Percentiles rank a stretch among this genome's conserved stretches.
phyloP scores from a whole-genome alignment of 2,329 filamentous ascomycete genomes.

The Falciphora oryzae region DNA sequence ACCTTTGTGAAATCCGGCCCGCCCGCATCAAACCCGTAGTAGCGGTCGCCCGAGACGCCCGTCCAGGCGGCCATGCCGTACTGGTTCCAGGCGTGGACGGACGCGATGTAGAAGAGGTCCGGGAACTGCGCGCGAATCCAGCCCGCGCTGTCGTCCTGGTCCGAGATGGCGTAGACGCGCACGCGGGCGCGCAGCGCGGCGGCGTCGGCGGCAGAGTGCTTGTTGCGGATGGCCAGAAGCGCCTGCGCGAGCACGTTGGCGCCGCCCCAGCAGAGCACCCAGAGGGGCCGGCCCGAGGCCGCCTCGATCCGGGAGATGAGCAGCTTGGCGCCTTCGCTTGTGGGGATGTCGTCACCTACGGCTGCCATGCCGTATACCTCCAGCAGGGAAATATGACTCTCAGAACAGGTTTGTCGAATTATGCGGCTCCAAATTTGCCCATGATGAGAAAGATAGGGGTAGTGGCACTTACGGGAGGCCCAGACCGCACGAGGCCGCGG shows the following conservation, averaged over 20 bases:
- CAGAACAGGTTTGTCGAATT: too few relatives aligned
- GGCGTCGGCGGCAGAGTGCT: constrained; percentile 24
- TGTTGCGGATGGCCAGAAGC: constrained; percentile 32
- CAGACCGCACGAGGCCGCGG: constrained; percentile 23
- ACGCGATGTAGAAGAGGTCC: constrained; percentile 49
- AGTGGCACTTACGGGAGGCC: constrained; percentile 20
- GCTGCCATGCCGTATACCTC: constrained; percentile 27
- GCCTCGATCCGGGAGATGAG: constrained; percentile 28
- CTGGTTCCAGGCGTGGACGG: constrained; percentile 49
- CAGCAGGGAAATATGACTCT: constrained; percentile 9
- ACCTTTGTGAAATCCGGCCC: constrained; percentile 40
- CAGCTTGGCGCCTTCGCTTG: constrained; percentile 34
- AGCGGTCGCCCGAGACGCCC: constrained; percentile 34
- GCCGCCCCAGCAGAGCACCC: constrained; percentile 48
- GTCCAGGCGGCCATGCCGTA: constrained; percentile 50
- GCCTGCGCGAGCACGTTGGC: constrained; percentile 46
- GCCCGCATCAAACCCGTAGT: constrained; percentile 34
- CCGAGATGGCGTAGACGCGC: constrained; percentile 50
- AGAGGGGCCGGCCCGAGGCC: constrained; percentile 35
- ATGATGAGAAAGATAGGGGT: too few relatives aligned
- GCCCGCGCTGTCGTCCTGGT: constrained; percentile 51
- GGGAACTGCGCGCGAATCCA: constrained; percentile 51
- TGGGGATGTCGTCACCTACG: constrained; percentile 24
- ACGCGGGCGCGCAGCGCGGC: constrained; percentile 34
- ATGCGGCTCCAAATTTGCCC: too few relatives aligned